A percentile compares a stretch with the other conserved stretches of the same genome.
These are phyloP conservation scores for Zhuliangozyma parablackwelliae DNA, from an alignment of 1,139 yeast species.

Conservation along the genomic window DNA sequence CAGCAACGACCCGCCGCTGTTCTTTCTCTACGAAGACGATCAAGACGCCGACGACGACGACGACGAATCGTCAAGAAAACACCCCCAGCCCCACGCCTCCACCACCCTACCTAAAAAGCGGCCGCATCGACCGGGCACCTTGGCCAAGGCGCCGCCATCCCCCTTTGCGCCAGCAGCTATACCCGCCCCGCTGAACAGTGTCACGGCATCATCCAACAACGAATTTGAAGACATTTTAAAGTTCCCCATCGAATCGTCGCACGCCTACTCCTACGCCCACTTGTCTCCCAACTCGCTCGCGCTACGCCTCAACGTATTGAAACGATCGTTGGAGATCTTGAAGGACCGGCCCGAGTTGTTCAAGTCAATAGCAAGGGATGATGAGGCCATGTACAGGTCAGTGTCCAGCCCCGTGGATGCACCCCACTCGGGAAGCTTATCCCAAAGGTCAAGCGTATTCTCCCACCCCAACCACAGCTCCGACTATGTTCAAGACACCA, in stretches of 20 bases:
- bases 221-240: constrained; percentile 29
- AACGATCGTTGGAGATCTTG: constrained; percentile 69
- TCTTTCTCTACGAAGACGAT: neutral
- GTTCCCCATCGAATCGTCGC: constrained; percentile 77
- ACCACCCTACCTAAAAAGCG: constrained; percentile 1
- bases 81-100: constrained; percentile 1
- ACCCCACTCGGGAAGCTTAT: neutral
- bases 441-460: constrained; percentile 2
- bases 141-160: neutral
- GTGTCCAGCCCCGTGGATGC: constrained; percentile 2
- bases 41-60: neutral
- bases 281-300: constrained; percentile 78
- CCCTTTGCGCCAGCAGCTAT: neutral
- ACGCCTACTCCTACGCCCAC: constrained; percentile 81
- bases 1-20: neutral
- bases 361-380: constrained; percentile 11
- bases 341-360: constrained; percentile 58
- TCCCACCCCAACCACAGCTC: constrained; percentile 19
- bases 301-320: constrained; percentile 67
- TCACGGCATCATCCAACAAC: constrained; percentile 5
- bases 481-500: constrained; percentile 16
- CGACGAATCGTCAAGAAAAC: neutral
- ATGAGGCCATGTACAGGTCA: neutral
- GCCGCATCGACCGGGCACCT: constrained; percentile 1
- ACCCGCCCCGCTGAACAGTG: constrained; percentile 4